Percentiles rank a stretch among this genome's conserved stretches.
These are phyloP conservation scores for Moniliophthora roreri DNA, from an alignment of 1,284 basidiomycete species.

Conservation along the genomic window DNA sequence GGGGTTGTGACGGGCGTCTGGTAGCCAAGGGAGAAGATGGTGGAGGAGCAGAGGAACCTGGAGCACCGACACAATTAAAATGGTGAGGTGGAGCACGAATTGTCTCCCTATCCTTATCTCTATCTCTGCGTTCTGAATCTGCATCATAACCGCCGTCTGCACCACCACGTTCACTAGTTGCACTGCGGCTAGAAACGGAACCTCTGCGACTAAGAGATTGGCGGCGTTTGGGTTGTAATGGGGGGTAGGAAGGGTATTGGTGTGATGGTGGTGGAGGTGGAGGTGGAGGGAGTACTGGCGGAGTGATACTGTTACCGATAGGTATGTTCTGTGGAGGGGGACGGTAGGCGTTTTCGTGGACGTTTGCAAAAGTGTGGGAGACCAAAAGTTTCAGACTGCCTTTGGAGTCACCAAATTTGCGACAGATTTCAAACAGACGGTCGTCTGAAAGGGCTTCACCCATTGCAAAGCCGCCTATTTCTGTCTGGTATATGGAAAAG, in stretches of 20 bases:
- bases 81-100: slow-evolving; percentile 38
- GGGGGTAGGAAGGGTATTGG: slow-evolving; percentile 32
- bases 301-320: slow-evolving; percentile 37
- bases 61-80: slow-evolving; percentile 19
- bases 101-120: slow-evolving; percentile 43
- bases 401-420: slow-evolving; percentile 67
- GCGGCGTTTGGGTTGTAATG: slow-evolving; percentile 50
- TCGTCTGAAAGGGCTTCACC: slow-evolving; percentile 72
- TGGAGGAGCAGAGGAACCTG: slow-evolving; percentile 6
- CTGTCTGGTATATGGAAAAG: slow-evolving; percentile 83
- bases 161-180: too few species aligned
- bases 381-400: slow-evolving; percentile 84
- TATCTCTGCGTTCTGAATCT: slow-evolving; percentile 60
- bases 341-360: slow-evolving; percentile 47
- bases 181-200: slow-evolving; percentile 57
- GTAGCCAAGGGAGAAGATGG: slow-evolving; percentile 25
- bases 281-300: slow-evolving; percentile 40
- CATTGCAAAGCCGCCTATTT: slow-evolving; percentile 75
- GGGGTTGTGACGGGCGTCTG: slow-evolving; percentile 27
- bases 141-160: slow-evolving; percentile 73
- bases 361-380: slow-evolving; percentile 58
- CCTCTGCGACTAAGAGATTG: slow-evolving; percentile 64
- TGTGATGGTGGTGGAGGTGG: slow-evolving; percentile 49
- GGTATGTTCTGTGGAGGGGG: slow-evolving; percentile 37
- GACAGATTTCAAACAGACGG: slow-evolving; percentile 70